A percentile compares a stretch with the other conserved stretches of the same genome.
Conservation (phyloP, 179 eudicot genomes). For the Beta macrorhiza region DNA sequence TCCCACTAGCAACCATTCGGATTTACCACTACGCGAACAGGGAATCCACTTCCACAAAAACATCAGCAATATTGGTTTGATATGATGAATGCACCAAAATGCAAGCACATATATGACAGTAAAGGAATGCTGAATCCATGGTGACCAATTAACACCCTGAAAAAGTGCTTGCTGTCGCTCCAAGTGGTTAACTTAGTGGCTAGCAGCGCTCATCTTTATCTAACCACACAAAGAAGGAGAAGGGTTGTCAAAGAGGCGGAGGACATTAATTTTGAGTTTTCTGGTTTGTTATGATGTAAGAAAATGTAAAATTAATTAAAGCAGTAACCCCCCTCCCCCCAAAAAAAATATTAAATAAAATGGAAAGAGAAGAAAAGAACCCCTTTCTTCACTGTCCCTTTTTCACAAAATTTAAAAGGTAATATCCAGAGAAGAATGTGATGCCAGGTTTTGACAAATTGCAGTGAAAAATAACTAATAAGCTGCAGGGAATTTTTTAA, state of each 20-base stretch:
- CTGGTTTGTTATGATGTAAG: background rate
- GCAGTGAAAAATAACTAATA: background rate
- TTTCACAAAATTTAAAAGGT: background rate
- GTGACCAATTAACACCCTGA: background rate
- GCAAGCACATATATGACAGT: background rate
- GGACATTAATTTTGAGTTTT: too few relatives aligned
- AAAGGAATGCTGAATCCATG: background rate
- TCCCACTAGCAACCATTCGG: conserved; percentile 1
- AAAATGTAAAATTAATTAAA: background rate
- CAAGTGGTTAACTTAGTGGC: background rate
- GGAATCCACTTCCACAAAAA: background rate
- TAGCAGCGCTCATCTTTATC: background rate
- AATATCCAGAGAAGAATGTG: background rate
- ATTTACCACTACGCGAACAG: background rate
- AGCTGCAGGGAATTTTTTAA: background rate
- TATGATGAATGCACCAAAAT: background rate
- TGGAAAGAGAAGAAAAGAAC: too few relatives aligned
- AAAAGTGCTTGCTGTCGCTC: background rate
- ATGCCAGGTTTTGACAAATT: background rate
- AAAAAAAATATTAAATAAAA: background rate
- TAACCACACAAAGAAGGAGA: background rate
- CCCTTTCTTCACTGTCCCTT: background rate
- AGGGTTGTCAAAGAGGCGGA: background rate
- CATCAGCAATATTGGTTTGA: conserved; percentile 1
- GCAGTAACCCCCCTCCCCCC: background rate